These are phyloP conservation scores for Fusarium cyanostomum DNA, from an alignment of 2,329 filamentous ascomycete species.

Conservation along the genomic window DNA sequence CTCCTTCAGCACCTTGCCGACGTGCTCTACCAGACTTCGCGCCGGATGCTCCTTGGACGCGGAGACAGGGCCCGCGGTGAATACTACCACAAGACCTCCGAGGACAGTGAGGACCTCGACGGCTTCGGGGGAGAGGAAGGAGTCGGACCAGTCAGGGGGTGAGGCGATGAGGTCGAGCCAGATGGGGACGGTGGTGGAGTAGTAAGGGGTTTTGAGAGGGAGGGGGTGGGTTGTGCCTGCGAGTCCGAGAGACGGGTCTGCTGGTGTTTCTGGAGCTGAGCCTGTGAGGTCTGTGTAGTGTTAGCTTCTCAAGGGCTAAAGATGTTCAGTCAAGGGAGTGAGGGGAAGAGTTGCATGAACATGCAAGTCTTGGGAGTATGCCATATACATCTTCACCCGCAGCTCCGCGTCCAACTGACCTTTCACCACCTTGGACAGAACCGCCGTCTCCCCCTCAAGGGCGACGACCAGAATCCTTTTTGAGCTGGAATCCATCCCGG, in stretches of 20 bases:
- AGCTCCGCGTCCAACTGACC: conserved; percentile 49
- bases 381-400: too few relatives aligned
- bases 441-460: conserved; percentile 56
- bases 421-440: conserved; percentile 62
- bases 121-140: conserved; percentile 69
- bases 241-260: conserved; percentile 53
- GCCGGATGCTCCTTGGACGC: conserved; percentile 33
- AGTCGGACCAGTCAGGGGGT: conserved; percentile 63
- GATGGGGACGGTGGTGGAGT: conserved; percentile 67
- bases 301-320: conserved; percentile 2
- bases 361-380: neutral
- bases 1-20: conserved; percentile 64
- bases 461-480: conserved; percentile 68
- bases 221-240: conserved; percentile 69
- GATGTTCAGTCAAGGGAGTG: neutral
- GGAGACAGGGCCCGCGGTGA: conserved; percentile 40
- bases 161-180: conserved; percentile 72
- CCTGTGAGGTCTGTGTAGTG: conserved; percentile 61
- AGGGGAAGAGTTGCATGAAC: neutral
- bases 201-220: conserved; percentile 67
- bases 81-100: conserved; percentile 64
- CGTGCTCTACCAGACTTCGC: conserved; percentile 58
- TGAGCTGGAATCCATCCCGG: conserved; percentile 33
- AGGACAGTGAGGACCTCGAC: conserved; percentile 69
- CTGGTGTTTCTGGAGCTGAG: conserved; percentile 48